Evolutionary conservation across 192 early-diverging fungal genomes (phyloP).

Genomic region (Coemansia sp.): DNA sequence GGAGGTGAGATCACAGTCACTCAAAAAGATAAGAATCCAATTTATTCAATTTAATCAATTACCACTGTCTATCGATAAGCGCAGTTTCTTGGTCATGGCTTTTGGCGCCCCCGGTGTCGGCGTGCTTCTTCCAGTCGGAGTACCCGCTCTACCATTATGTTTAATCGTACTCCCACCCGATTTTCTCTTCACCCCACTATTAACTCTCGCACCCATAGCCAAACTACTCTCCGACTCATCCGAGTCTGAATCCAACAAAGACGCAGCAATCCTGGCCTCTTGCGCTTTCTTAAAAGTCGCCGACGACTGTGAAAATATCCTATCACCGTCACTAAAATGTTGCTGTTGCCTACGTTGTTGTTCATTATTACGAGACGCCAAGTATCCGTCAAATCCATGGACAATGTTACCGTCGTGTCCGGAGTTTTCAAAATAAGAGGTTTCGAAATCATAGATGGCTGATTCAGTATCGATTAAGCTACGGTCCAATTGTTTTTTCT

Average conservation of each 20-base stretch:
- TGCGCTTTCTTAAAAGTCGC: conserved; percentile 57
- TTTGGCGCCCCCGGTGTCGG: conserved; percentile 20
- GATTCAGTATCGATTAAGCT: conserved; percentile 72
- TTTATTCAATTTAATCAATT: neutral
- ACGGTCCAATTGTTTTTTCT: conserved; percentile 80
- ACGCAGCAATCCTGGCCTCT: conserved; percentile 45
- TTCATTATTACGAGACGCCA: conserved; percentile 60
- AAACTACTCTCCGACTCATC: conserved; percentile 28
- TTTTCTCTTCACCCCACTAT: conserved; percentile 3
- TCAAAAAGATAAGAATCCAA: neutral
- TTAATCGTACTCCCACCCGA: conserved; percentile 43
- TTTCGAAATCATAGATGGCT: conserved; percentile 83
- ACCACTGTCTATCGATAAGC: conserved; percentile 35
- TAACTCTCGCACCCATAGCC: neutral
- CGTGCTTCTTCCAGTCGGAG: conserved; percentile 22
- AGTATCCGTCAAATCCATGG: conserved; percentile 85
- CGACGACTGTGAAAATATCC: conserved; percentile 81
- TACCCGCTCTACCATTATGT: conserved; percentile 27
- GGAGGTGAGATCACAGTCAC: too few relatives aligned
- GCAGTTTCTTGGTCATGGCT: conserved; percentile 37
- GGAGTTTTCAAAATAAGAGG: conserved; percentile 87
- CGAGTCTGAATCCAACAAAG: conserved; percentile 49
- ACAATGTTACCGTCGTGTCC: conserved; percentile 84
- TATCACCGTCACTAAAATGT: conserved; percentile 75
- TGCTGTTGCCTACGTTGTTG: conserved; percentile 53